These are phyloP conservation scores for Pachysandra terminalis DNA, from an alignment of 164 flowering plant genomes.

Conservation along the genomic window DNA sequence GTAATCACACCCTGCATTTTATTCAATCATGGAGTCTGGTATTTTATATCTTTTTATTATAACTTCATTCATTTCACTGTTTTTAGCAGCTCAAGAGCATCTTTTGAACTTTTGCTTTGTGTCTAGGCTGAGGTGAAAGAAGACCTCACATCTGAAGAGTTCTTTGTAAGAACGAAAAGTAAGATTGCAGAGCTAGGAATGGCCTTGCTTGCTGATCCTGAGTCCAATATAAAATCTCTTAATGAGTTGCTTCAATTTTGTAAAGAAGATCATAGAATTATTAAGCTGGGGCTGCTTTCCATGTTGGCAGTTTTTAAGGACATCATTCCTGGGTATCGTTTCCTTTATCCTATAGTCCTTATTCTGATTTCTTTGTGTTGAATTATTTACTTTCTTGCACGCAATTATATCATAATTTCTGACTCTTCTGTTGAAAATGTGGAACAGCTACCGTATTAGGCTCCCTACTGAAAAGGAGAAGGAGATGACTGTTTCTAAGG, in stretches of 20 bases:
- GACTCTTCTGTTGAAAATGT: constrained; percentile 10
- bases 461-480: constrained; percentile 96
- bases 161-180: constrained; percentile 48
- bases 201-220: constrained; percentile 78
- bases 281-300: constrained; percentile 70
- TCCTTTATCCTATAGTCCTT: background rate
- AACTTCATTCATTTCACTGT: background rate
- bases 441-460: constrained; percentile 82
- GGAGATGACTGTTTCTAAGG: constrained; percentile 86
- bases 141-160: constrained; percentile 79
- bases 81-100: background rate
- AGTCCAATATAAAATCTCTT: constrained; percentile 66
- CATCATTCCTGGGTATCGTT: constrained; percentile 85
- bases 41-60: background rate
- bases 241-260: constrained; percentile 69
- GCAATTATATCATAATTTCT: constrained; percentile 5
- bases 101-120: background rate
- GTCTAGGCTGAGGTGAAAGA: constrained; percentile 81
- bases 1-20: no score
- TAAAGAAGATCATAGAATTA: constrained; percentile 59
- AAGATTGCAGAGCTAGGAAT: constrained; percentile 88
- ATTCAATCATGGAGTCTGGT: no score
- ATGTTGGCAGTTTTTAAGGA: constrained; percentile 88
- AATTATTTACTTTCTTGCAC: background rate
- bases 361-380: background rate